Evolutionary conservation across 2,329 filamentous ascomycete species (phyloP).

Genomic region (Zymoseptoria passerinii): DNA sequence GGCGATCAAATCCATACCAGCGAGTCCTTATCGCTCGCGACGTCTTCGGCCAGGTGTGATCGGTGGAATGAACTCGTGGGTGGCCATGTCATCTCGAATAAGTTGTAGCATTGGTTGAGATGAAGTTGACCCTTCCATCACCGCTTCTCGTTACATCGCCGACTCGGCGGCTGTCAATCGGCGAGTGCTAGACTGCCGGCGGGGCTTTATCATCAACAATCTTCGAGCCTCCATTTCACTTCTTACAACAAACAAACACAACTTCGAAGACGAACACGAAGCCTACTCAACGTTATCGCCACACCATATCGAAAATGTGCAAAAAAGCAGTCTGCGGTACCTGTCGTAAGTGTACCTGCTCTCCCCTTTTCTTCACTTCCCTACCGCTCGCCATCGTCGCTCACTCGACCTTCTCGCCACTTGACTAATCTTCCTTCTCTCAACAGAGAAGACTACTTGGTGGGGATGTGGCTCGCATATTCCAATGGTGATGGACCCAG

Average conservation of each 20-base stretch:
- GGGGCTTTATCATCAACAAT: background rate
- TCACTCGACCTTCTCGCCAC: background rate
- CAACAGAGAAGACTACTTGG: constrained; percentile 28
- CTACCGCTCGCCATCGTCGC: constrained; percentile 1
- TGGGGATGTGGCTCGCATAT: constrained; percentile 28
- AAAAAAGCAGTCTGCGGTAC: constrained; percentile 53
- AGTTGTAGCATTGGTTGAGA: no score
- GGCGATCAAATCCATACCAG: background rate
- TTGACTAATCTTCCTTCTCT: background rate
- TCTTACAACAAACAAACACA: background rate
- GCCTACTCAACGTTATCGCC: background rate
- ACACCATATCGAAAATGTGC: constrained; percentile 46
- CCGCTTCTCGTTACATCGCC: background rate
- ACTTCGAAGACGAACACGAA: background rate
- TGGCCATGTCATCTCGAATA: background rate
- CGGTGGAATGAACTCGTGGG: background rate
- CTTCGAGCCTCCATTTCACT: background rate
- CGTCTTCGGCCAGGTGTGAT: background rate
- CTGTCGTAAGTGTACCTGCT: constrained; percentile 47
- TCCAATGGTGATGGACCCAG: constrained; percentile 57
- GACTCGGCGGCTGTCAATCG: background rate
- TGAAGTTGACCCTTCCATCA: no score
- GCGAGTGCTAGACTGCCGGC: background rate
- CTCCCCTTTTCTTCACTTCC: background rate
- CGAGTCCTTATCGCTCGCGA: background rate